Evolutionary conservation across 495 filamentous ascomycete genomes (phyloP), one percentile per base, ranked within the genome.

Genomic region (Lentithecium fluviatile): DNA sequence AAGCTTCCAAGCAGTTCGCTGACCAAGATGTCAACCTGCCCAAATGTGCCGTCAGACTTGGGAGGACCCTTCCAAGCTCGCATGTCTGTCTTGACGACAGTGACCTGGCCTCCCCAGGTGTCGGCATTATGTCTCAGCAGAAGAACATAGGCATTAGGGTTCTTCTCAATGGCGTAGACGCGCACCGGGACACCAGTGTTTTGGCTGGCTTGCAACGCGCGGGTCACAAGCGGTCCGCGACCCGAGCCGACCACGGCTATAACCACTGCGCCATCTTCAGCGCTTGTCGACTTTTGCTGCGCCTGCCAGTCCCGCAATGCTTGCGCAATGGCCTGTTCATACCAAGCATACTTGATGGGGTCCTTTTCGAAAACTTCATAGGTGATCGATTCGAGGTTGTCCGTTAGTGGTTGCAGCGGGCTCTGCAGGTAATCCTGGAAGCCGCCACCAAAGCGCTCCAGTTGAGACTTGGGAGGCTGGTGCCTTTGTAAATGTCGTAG

Each of bases 311-410:
- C 93, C n/a, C 71, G 76, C 59, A 99, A 81, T 0, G 94, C 93
- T 57, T 87, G 80, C 1, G 80, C 79, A 50, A 97, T 90, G 37
- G 94, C 94, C 17, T 79, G 75, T 71, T 96, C 90, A 71, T 99
- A 99, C 79, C 91, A 91, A 51, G 91, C 86, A 71, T 99, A 99
- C 73, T 99, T 99, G 71, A 97, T 86, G 0, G 94, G 94, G 58
- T 97, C 95, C 64, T 94, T 95, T 73, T 99, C 94, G 69, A 99
- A 99, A 8, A 97, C 92, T 72, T 99, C 94, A 71, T 99, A 99
- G 1, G 94, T 99, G 52, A 95, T 88, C 47, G 89, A 94, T 70
- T 99, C 94, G 23, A 99, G 80, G 64, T 99, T 97, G 73, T 97
- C 94, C 0, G 94, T 89, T 19, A 99, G 80, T 0, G 94, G 94